Percentiles rank a stretch among this genome's conserved stretches.
These are phyloP conservation scores for Aspergillus ellipticus DNA, from an alignment of 495 filamentous ascomycete genomes.

Conservation along the genomic window DNA sequence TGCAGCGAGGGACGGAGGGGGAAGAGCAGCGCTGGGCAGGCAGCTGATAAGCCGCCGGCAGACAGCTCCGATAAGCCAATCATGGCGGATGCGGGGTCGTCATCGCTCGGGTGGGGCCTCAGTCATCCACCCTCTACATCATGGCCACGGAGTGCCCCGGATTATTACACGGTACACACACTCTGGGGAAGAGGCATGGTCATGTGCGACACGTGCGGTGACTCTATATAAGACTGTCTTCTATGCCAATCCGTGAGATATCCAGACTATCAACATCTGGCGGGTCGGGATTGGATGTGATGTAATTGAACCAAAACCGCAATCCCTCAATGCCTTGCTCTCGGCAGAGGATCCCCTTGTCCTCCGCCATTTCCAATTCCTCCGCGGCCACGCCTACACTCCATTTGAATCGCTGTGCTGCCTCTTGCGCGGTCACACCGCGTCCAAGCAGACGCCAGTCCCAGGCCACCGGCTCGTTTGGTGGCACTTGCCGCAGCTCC, in stretches of 20 bases:
- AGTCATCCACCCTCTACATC: constrained; percentile 1
- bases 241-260: constrained; percentile 13
- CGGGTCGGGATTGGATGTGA: constrained; percentile 20
- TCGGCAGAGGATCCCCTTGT: constrained; percentile 75
- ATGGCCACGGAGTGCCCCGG: too few relatives aligned
- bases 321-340: constrained; percentile 81
- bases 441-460: constrained; percentile 73
- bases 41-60: neutral
- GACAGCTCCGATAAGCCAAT: neutral
- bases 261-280: constrained; percentile 7
- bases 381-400: constrained; percentile 96
- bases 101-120: neutral
- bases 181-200: too few relatives aligned
- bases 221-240: neutral
- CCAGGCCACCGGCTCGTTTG: constrained; percentile 63
- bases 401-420: constrained; percentile 91
- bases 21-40: neutral
- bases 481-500: constrained; percentile 63
- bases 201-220: neutral
- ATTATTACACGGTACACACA: too few relatives aligned
- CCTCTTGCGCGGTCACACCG: constrained; percentile 85
- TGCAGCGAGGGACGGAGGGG: neutral
- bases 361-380: constrained; percentile 95
- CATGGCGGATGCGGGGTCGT: neutral
- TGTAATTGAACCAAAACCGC: constrained; percentile 75